Evolutionary conservation across 2,329 filamentous ascomycete species (phyloP).

Genomic region (Aspergillus floridensis): DNA sequence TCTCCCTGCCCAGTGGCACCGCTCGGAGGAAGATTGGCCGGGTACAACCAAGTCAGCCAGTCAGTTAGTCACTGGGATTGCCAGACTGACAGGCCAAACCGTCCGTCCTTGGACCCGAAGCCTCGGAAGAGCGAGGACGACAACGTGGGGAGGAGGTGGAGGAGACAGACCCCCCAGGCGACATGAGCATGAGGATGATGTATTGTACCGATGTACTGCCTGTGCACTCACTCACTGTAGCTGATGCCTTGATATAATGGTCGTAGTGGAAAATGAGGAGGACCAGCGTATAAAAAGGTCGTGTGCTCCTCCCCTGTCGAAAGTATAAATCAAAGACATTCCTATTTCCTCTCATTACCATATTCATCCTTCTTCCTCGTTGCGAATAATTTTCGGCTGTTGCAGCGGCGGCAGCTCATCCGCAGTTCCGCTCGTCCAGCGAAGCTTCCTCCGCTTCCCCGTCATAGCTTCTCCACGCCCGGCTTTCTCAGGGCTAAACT

Average conservation of each 20-base stretch:
- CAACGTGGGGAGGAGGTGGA: not conserved
- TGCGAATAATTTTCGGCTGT: slow-evolving; percentile 6
- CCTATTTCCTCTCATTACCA: no score
- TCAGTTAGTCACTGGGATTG: not conserved
- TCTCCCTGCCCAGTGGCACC: slow-evolving; percentile 8
- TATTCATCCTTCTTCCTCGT: not conserved
- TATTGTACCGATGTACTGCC: no score
- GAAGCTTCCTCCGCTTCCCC: slow-evolving; percentile 35
- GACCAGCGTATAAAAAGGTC: no score
- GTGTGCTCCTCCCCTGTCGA: no score
- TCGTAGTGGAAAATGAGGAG: no score
- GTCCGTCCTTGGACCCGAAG: not conserved
- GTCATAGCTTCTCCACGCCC: slow-evolving; percentile 30
- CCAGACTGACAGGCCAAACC: not conserved
- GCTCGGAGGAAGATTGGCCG: not conserved
- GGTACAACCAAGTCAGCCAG: not conserved
- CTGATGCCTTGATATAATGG: no score
- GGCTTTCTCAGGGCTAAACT: slow-evolving; percentile 1
- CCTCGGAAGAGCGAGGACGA: not conserved
- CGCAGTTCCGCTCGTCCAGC: slow-evolving; percentile 37
- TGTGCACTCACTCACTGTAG: no score
- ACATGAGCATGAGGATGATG: no score
- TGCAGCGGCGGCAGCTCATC: not conserved
- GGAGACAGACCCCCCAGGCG: no score
- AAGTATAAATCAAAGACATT: no score